These are phyloP conservation scores for Phytomonas francai DNA, from an alignment of 208 protist genomes.

Conservation along the genomic window DNA sequence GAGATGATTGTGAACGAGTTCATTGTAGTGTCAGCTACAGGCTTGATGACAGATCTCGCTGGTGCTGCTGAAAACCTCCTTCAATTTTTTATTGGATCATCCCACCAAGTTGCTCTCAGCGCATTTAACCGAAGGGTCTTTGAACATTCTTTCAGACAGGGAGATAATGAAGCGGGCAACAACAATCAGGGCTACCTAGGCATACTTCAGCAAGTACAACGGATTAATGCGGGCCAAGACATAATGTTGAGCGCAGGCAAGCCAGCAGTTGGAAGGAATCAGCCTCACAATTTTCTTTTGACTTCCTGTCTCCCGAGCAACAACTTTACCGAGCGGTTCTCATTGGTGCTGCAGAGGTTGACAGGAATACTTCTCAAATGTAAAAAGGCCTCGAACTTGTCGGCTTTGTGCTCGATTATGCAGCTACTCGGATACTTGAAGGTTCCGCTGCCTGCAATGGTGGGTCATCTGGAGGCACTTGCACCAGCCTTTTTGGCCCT, in stretches of 20 bases:
- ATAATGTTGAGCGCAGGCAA: neutral
- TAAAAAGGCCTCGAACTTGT: neutral
- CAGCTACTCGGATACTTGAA: slow-evolving; percentile 24
- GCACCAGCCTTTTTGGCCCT: slow-evolving; percentile 22
- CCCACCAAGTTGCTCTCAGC: neutral
- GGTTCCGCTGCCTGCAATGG: slow-evolving; percentile 20
- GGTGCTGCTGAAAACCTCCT: neutral
- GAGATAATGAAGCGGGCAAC: neutral
- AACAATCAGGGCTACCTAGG: neutral
- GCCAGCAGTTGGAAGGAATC: neutral
- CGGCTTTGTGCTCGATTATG: neutral
- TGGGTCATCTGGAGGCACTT: slow-evolving; percentile 12
- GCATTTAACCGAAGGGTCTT: neutral
- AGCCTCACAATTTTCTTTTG: neutral
- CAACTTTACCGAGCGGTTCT: neutral
- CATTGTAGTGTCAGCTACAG: neutral
- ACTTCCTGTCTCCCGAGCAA: neutral
- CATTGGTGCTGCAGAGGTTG: neutral
- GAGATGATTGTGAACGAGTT: neutral
- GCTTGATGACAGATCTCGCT: neutral
- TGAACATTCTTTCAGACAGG: neutral
- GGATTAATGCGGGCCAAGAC: neutral
- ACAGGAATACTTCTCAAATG: neutral
- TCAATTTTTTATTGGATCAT: neutral
- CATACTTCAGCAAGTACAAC: neutral